Evolutionary conservation across 345 rosid genomes (phyloP).

Genomic region (Ceriops tagal): DNA sequence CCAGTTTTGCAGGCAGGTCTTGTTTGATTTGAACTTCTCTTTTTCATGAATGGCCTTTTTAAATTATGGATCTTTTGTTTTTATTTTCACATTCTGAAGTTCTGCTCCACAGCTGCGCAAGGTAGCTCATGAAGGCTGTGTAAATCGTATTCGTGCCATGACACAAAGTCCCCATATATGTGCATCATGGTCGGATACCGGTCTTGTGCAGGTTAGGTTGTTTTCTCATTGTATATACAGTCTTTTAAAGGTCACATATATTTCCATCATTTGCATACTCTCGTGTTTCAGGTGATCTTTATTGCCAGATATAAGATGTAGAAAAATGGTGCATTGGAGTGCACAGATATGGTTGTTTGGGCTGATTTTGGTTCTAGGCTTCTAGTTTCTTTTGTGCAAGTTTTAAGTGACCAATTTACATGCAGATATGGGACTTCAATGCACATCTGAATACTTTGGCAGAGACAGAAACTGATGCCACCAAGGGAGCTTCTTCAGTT

Average conservation of each 20-base stretch:
- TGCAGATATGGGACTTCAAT: conserved; percentile 86
- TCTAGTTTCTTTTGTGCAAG: background rate
- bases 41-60: background rate
- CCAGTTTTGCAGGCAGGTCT: conserved; percentile 68
- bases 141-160: conserved; percentile 93
- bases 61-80: background rate
- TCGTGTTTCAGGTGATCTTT: background rate
- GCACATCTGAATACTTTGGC: conserved; percentile 78
- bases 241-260: no score
- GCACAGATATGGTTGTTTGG: no score
- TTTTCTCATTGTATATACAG: background rate
- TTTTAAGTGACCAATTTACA: background rate
- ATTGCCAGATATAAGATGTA: background rate
- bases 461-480: conserved; percentile 57
- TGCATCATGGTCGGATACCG: conserved; percentile 91
- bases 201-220: conserved; percentile 77
- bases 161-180: conserved; percentile 80
- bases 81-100: conserved; percentile 5
- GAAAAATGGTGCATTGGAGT: background rate
- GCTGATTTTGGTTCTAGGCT: background rate
- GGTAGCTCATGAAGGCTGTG: conserved; percentile 79
- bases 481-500: conserved; percentile 52
- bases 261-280: no score
- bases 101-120: conserved; percentile 56
- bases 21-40: conserved; percentile 1